These are phyloP conservation scores for Coprinopsis marcescibilis DNA, from an alignment of 768 basidiomycete species.

Conservation along the genomic window DNA sequence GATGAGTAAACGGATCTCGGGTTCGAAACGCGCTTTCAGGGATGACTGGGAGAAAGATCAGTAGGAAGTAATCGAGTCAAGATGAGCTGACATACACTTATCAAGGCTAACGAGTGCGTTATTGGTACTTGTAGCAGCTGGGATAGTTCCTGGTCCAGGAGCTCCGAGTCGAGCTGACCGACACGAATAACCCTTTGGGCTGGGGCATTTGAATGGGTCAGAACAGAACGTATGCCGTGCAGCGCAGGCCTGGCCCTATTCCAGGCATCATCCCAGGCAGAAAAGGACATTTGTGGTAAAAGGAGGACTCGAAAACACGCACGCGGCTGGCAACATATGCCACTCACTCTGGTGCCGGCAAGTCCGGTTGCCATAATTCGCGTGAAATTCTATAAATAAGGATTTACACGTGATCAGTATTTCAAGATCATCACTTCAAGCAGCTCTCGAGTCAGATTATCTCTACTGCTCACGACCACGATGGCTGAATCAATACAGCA, in stretches of 20 bases:
- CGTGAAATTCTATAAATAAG: slow-evolving; percentile 13
- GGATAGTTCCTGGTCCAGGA: slow-evolving; percentile 85
- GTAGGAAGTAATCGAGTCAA: background rate
- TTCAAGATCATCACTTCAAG: slow-evolving; percentile 13
- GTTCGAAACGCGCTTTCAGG: slow-evolving; percentile 58
- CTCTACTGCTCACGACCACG: slow-evolving; percentile 12
- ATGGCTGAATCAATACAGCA: slow-evolving; percentile 83
- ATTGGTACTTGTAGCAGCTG: slow-evolving; percentile 81
- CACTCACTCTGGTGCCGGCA: background rate
- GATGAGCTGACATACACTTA: slow-evolving; percentile 42
- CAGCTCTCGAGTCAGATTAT: slow-evolving; percentile 11
- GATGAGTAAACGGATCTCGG: slow-evolving; percentile 67
- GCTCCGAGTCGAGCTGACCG: slow-evolving; percentile 85
- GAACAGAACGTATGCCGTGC: slow-evolving; percentile 36
- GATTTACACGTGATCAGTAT: slow-evolving; percentile 13
- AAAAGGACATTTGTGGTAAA: slow-evolving; percentile 9
- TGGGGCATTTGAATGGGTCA: slow-evolving; percentile 27
- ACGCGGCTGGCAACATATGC: slow-evolving; percentile 3
- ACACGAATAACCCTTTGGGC: slow-evolving; percentile 64
- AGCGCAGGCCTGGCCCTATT: slow-evolving; percentile 51
- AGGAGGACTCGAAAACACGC: background rate
- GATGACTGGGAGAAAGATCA: slow-evolving; percentile 38
- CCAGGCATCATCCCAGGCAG: slow-evolving; percentile 61
- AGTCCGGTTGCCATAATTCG: slow-evolving; percentile 7
- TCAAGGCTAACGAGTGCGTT: slow-evolving; percentile 56